Evolutionary conservation across 176 grass and related monocot species (phyloP), one percentile per base, ranked within the genome.

Genomic region (Carex myosuroides): DNA sequence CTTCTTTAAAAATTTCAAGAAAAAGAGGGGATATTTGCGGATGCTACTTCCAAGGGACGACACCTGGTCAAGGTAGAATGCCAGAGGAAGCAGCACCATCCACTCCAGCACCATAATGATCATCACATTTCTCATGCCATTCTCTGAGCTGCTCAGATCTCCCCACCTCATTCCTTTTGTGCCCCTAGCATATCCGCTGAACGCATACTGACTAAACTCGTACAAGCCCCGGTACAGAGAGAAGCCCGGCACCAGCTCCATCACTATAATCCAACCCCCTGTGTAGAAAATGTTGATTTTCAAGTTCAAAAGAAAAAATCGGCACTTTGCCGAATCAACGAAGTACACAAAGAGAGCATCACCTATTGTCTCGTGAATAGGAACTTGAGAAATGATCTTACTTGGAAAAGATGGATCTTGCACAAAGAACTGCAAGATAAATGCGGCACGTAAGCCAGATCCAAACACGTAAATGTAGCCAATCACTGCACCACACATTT

Each of bases 381-480:
- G 76, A 30, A 70, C 75, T 80, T 81, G 42, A 60, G 70, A 41
- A 62, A 83, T 52, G 20, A 68, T 14, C 89, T 91, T 94, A 98
- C 95, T 98, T 42, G 95, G 86, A 70, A 94, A 93, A 61, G 82
- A 13, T 24, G 57, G 57, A 78, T 91, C 89, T 83, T 94, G 73
- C 33, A 98, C 64, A 76, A 98, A 94, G 72, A 88, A 91, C 0
- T 80, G 58, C 79, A 98, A 84, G 84, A 98, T 88, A 87, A 87
- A 94, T 20, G 0, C 12, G 21, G 92, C 95, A 41, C 94, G 74
- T 54, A 98, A 86, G 62, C 95, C 95, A n/a, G 91, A 90, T 33
- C 88, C 90, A 80, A 93, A 93, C 87, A 98, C 95, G 78, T 98
- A 98, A 52, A 98, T 98, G 70, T 98, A 93, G 59, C 88, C 90